Evolutionary conservation across 1,139 yeast genomes (phyloP).

Genomic region (Scheffersomyces insectosa): DNA sequence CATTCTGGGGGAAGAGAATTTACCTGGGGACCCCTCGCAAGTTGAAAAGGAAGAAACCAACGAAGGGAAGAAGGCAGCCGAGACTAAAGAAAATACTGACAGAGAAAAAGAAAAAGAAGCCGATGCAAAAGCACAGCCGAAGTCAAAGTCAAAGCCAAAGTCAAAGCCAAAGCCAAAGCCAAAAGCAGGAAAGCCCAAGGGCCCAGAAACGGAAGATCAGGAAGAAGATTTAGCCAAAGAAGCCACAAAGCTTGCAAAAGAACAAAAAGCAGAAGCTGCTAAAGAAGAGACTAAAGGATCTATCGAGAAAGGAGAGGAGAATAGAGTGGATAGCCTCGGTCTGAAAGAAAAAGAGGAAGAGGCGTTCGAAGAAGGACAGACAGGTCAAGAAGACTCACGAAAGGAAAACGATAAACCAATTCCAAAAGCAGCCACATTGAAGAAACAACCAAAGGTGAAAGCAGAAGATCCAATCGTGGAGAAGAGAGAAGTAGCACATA

Average conservation of each 20-base stretch:
- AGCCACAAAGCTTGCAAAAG: neutral
- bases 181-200: slow-evolving; percentile 1
- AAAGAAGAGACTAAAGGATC: slow-evolving; percentile 1
- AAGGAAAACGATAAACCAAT: neutral
- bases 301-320: slow-evolving; percentile 2
- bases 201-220: neutral
- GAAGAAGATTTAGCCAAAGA: slow-evolving; percentile 2
- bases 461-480: neutral
- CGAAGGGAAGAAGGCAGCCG: slow-evolving; percentile 4
- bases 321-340: neutral
- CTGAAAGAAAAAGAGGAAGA: slow-evolving; percentile 1
- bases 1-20: neutral
- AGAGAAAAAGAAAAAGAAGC: slow-evolving; percentile 1
- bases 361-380: neutral
- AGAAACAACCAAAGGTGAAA: too few relatives aligned
- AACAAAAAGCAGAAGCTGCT: slow-evolving; percentile 2
- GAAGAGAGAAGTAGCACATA: slow-evolving; percentile 5
- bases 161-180: too few relatives aligned
- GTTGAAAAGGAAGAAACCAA: slow-evolving; percentile 7
- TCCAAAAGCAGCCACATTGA: too few relatives aligned
- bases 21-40: neutral
- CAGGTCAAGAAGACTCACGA: slow-evolving; percentile 7
- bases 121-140: too few relatives aligned
- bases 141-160: too few relatives aligned
- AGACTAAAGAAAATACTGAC: neutral